phyloP scores from a whole-genome alignment of 257 asterid genomes.

The Lantana camara region DNA sequence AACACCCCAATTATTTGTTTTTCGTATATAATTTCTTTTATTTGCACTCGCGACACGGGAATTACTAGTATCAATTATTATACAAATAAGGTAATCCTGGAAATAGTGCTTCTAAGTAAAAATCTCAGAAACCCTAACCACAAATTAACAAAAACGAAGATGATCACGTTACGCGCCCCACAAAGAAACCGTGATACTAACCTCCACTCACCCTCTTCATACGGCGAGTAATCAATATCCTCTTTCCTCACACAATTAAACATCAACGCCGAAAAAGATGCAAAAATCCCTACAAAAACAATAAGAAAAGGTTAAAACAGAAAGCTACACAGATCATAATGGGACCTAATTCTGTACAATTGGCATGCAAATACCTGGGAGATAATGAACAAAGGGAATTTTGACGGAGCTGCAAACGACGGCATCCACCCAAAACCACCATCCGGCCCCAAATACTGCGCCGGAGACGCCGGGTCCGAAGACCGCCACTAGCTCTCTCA shows the following conservation, averaged over 20 bases:
- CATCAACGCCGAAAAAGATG: constrained; percentile 93
- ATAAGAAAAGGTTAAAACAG: neutral
- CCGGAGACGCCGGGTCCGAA: constrained; percentile 96
- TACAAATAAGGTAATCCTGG: too few species aligned
- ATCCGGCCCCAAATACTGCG: constrained; percentile 91
- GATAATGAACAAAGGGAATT: constrained; percentile 82
- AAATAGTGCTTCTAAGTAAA: neutral
- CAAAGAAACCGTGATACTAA: constrained; percentile 11
- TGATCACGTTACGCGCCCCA: neutral
- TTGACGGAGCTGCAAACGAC: constrained; percentile 89
- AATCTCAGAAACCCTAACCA: neutral
- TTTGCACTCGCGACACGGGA: too few species aligned
- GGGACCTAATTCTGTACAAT: neutral
- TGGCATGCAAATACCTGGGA: constrained; percentile 59
- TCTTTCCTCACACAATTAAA: constrained; percentile 93
- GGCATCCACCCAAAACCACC: constrained; percentile 99
- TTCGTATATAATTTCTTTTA: neutral
- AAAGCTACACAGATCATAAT: neutral
- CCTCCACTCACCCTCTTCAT: constrained; percentile 99
- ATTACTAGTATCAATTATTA: neutral
- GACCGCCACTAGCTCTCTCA: constrained; percentile 77
- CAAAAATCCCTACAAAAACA: constrained; percentile 70
- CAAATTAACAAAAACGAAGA: neutral
- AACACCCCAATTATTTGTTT: neutral
- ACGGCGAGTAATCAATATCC: constrained; percentile 93